These are phyloP conservation scores for Pseudogymnoascus sp. DNA, from an alignment of 2,329 filamentous ascomycete species.

Conservation along the genomic window DNA sequence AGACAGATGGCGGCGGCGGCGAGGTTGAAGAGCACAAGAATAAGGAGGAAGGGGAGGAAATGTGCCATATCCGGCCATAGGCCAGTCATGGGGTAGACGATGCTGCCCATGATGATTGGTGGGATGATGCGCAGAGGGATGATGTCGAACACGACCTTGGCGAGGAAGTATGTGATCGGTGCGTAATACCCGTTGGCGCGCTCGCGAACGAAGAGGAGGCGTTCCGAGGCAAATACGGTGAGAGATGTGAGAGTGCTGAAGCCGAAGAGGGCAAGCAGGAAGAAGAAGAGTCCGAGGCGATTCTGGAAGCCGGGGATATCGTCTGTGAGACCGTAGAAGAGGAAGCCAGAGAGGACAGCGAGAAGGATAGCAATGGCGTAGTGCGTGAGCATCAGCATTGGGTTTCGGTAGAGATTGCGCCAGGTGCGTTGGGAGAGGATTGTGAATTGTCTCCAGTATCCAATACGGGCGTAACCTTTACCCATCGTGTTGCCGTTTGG, in stretches of 20 bases:
- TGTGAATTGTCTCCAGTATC: constrained; percentile 71
- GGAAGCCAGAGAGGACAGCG: constrained; percentile 85
- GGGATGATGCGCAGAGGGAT: constrained; percentile 89
- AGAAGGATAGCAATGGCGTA: constrained; percentile 95
- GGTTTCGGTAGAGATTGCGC: constrained; percentile 95
- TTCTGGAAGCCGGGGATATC: constrained; percentile 98
- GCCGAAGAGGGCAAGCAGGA: constrained; percentile 87
- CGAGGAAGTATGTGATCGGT: constrained; percentile 85
- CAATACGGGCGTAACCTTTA: constrained; percentile 73
- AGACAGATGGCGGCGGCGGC: constrained; percentile 89
- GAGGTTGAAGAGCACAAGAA: constrained; percentile 91
- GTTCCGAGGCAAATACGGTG: constrained; percentile 85
- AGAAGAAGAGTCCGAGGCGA: constrained; percentile 93
- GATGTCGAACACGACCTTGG: constrained; percentile 98
- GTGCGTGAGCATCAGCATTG: constrained; percentile 96
- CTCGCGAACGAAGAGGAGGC: constrained; percentile 85
- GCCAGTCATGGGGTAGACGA: constrained; percentile 97
- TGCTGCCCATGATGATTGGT: constrained; percentile 88
- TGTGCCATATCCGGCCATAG: constrained; percentile 72
- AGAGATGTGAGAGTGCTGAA: constrained; percentile 93
- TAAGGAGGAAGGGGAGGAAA: constrained; percentile 85
- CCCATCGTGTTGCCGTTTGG: constrained; percentile 50
- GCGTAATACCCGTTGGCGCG: constrained; percentile 95
- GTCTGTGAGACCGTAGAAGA: constrained; percentile 93
- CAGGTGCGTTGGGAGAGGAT: constrained; percentile 89